Evolutionary conservation across 2,329 filamentous ascomycete species (phyloP).

Genomic region (Exophiala bonariae): DNA sequence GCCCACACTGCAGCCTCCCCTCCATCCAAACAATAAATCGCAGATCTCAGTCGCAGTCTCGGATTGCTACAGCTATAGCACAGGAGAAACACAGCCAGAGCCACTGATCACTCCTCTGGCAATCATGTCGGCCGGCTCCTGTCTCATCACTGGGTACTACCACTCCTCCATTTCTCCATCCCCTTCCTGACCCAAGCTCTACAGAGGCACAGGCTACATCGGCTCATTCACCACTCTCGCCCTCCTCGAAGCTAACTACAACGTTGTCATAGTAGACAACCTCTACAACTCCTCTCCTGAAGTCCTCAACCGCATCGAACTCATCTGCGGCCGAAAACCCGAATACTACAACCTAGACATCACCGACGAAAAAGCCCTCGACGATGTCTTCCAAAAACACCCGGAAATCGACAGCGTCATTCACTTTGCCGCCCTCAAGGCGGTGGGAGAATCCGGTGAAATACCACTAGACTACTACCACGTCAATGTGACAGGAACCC

Average conservation of each 20-base stretch:
- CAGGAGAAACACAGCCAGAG: too few relatives aligned
- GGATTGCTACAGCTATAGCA: conserved; percentile 12
- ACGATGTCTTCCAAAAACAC: conserved; percentile 84
- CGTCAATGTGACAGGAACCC: conserved; percentile 91
- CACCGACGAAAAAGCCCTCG: conserved; percentile 78
- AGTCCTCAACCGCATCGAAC: conserved; percentile 89
- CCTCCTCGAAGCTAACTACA: conserved; percentile 89
- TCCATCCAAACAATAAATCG: too few relatives aligned
- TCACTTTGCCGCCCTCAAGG: conserved; percentile 97
- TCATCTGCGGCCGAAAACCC: conserved; percentile 85
- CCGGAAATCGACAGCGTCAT: conserved; percentile 97
- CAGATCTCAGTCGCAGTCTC: conserved; percentile 9
- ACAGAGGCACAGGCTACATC: conserved; percentile 96
- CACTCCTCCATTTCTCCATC: background rate
- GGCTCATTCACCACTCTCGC: conserved; percentile 94
- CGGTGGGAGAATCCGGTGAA: conserved; percentile 91
- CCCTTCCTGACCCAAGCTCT: conserved; percentile 9
- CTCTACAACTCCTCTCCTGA: conserved; percentile 96
- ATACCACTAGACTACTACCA: conserved; percentile 97
- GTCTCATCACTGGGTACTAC: conserved; percentile 85
- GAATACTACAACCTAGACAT: conserved; percentile 84
- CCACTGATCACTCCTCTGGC: too few relatives aligned
- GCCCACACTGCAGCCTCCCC: too few relatives aligned
- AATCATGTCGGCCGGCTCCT: conserved; percentile 77
- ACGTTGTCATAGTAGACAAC: conserved; percentile 94